phyloP scores from a whole-genome alignment of 441 rosid species.

The Populus hybrid region DNA sequence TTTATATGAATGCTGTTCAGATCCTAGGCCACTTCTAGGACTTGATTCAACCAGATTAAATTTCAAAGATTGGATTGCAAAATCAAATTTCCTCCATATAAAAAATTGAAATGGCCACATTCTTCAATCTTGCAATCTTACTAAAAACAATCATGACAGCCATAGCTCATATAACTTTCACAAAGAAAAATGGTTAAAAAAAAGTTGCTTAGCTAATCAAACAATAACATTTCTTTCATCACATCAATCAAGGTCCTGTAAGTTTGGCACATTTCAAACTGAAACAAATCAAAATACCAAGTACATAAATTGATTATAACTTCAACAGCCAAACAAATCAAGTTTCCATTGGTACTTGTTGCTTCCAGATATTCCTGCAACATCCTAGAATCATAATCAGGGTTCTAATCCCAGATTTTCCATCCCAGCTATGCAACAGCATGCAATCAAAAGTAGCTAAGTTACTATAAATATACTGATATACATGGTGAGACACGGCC shows the following conservation, averaged over 20 bases:
- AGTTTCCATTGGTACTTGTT: neutral
- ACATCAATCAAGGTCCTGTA: neutral
- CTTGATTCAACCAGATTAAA: neutral
- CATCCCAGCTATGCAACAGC: neutral
- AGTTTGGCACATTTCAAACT: neutral
- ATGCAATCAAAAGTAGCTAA: neutral
- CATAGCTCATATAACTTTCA: neutral
- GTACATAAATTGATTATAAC: neutral
- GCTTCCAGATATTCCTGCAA: neutral
- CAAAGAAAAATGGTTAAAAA: neutral
- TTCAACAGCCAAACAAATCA: neutral
- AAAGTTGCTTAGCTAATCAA: neutral
- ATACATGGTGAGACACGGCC: neutral
- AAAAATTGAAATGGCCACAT: neutral
- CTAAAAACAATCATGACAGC: neutral
- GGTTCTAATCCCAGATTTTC: neutral
- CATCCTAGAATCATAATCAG: neutral
- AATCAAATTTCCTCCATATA: neutral
- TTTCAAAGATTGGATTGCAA: neutral
- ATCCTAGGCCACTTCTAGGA: neutral
- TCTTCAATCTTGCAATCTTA: neutral
- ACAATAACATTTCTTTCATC: neutral
- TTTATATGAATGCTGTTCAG: neutral
- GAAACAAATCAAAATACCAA: constrained; percentile 1
- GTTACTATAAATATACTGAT: neutral